These are phyloP conservation scores for Tuber microsphaerosporum DNA, from an alignment of 495 filamentous ascomycete genomes.

Conservation along the genomic window DNA sequence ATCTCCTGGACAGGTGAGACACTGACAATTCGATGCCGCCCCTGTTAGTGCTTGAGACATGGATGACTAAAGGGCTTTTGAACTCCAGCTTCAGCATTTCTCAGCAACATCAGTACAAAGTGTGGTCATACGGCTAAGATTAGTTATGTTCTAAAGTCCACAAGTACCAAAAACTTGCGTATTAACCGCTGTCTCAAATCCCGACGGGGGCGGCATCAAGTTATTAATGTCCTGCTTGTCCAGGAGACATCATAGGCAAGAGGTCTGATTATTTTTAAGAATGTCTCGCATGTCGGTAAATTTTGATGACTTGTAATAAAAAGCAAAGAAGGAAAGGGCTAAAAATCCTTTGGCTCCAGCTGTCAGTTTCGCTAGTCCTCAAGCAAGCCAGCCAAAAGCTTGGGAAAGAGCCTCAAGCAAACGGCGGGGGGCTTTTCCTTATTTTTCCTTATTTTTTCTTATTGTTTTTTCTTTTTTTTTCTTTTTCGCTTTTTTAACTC, in stretches of 20 bases:
- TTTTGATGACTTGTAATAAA: background rate
- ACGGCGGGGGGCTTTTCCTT: background rate
- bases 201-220: too few relatives aligned
- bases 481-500: background rate
- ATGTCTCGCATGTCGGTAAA: slow-evolving; percentile 1
- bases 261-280: background rate
- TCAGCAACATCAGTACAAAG: too few relatives aligned
- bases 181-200: too few relatives aligned
- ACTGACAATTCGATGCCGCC: too few relatives aligned
- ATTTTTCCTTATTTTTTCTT: background rate
- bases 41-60: too few relatives aligned
- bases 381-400: background rate
- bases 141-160: too few relatives aligned
- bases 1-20: too few relatives aligned
- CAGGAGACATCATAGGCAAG: background rate
- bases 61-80: too few relatives aligned
- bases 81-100: too few relatives aligned
- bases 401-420: background rate
- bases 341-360: background rate
- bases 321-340: background rate
- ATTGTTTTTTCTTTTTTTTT: background rate
- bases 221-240: too few relatives aligned
- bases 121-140: too few relatives aligned
- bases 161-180: too few relatives aligned
- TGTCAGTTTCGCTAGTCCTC: background rate